These are phyloP conservation scores for Thielaviopsis ethacetica DNA, from an alignment of 2,329 filamentous ascomycete species.

Conservation along the genomic window DNA sequence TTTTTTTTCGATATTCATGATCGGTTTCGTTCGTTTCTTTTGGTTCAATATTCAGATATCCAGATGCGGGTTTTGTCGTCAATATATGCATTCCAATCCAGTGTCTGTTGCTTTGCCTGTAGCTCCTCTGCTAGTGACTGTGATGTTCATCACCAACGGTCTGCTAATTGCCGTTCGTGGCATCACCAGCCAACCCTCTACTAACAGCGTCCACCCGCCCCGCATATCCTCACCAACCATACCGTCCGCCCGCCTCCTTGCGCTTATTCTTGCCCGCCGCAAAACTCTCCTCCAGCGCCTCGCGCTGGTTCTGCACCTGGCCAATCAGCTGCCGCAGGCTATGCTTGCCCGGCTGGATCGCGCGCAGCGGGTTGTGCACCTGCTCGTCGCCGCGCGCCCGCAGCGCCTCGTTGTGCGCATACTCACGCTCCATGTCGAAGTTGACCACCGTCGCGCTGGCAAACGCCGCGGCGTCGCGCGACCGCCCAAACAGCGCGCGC, in stretches of 20 bases:
- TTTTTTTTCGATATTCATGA: background rate
- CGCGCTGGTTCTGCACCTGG: slow-evolving; percentile 64
- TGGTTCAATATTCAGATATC: background rate
- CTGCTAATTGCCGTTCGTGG: too few relatives aligned
- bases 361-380: slow-evolving; percentile 62
- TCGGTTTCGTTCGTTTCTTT: background rate
- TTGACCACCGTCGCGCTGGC: slow-evolving; percentile 55
- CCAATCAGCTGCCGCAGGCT: slow-evolving; percentile 76
- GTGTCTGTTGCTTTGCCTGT: too few relatives aligned
- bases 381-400: slow-evolving; percentile 53
- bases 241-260: slow-evolving; percentile 64
- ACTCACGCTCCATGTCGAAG: slow-evolving; percentile 82
- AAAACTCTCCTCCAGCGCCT: slow-evolving; percentile 85
- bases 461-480: slow-evolving; percentile 23
- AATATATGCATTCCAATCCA: too few relatives aligned
- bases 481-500: slow-evolving; percentile 72
- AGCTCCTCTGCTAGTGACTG: too few relatives aligned
- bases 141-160: background rate
- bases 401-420: slow-evolving; percentile 65
- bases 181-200: background rate
- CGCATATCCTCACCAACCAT: slow-evolving; percentile 48
- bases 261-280: slow-evolving; percentile 64
- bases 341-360: slow-evolving; percentile 70
- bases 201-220: background rate
- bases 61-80: background rate